Evolutionary conservation across 2,329 filamentous ascomycete species (phyloP).

Genomic region (Neophaeococcomyces mojaviensis): DNA sequence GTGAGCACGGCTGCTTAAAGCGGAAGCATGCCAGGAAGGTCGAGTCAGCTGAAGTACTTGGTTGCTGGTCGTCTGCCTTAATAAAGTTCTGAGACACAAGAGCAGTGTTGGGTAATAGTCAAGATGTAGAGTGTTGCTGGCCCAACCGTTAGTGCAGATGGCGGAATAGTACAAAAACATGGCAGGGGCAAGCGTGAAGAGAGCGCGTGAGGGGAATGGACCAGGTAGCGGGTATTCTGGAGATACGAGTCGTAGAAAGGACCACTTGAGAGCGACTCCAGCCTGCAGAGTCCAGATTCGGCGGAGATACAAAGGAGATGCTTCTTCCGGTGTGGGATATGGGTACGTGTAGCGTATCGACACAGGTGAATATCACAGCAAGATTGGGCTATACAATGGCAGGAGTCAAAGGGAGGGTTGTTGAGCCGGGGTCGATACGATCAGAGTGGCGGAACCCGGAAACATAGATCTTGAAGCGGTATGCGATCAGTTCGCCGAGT

Average conservation of each 20-base stretch:
- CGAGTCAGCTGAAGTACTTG: too few species aligned
- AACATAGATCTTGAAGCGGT: slow-evolving; percentile 1
- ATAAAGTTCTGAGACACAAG: too few species aligned
- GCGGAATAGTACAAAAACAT: not conserved
- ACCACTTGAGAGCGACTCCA: not conserved
- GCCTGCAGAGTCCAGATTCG: slow-evolving; percentile 1
- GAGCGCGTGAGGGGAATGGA: not conserved
- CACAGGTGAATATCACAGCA: not conserved
- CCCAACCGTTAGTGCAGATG: not conserved
- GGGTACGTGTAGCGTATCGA: not conserved
- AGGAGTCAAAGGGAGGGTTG: not conserved
- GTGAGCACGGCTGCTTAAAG: too few species aligned
- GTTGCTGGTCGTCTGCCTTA: too few species aligned
- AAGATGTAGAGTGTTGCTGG: not conserved
- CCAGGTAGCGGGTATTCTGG: not conserved
- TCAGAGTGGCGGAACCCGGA: not conserved
- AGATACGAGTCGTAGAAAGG: not conserved
- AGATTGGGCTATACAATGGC: slow-evolving; percentile 1
- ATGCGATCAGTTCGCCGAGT: not conserved
- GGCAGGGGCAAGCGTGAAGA: not conserved
- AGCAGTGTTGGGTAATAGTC: not conserved
- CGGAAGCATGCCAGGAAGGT: too few species aligned
- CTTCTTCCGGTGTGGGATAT: not conserved
- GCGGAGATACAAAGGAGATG: not conserved
- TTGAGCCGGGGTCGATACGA: not conserved